These are phyloP conservation scores for Cardamine chenopodiifolia DNA, from an alignment of 345 rosid genomes.

Conservation along the genomic window DNA sequence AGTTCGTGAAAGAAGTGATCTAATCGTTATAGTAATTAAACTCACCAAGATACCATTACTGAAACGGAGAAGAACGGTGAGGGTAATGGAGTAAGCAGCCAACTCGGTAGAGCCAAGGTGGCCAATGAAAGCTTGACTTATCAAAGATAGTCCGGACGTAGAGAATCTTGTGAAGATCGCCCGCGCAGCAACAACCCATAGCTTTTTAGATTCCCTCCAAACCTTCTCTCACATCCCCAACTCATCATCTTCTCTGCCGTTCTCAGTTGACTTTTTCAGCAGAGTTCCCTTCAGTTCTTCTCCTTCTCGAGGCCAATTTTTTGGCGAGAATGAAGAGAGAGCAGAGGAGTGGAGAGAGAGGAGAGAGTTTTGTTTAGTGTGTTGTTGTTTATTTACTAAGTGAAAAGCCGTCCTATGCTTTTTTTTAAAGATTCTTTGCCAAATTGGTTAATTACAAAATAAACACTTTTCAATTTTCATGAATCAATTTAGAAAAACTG, in stretches of 20 bases:
- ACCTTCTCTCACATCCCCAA: conserved; percentile 45
- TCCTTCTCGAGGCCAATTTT: conserved; percentile 37
- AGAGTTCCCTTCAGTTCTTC: conserved; percentile 43
- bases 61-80: conserved; percentile 66
- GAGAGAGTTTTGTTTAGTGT: background rate
- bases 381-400: background rate
- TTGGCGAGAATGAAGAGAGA: background rate
- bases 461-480: background rate
- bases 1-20: conserved; percentile 1
- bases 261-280: background rate
- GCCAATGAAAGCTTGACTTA: conserved; percentile 72
- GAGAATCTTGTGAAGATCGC: conserved; percentile 76
- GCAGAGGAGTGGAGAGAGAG: background rate
- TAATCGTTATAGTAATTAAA: background rate
- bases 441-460: background rate
- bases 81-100: conserved; percentile 71
- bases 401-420: background rate
- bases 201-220: conserved; percentile 63
- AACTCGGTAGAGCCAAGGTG: conserved; percentile 67
- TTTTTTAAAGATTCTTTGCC: background rate
- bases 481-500: background rate
- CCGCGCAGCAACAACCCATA: conserved; percentile 75
- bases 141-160: conserved; percentile 55
- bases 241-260: conserved; percentile 24
- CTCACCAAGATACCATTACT: conserved; percentile 67